A percentile compares a stretch with the other conserved stretches of the same genome.
Conservation (phyloP, 2,329 filamentous ascomycete species). For the Alternaria tenuissima region DNA sequence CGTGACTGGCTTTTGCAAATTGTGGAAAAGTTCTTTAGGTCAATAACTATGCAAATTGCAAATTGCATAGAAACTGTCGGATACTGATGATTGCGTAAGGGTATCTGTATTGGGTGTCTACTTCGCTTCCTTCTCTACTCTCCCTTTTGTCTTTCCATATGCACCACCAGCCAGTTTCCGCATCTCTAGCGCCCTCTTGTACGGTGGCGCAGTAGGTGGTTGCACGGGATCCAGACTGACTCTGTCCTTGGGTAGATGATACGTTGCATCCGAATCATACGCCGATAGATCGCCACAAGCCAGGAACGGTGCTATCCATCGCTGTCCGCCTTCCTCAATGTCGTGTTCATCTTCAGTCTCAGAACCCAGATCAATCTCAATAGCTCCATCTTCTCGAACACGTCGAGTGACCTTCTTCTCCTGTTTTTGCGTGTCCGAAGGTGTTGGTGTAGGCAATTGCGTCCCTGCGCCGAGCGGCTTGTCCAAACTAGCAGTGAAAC, state of each 20-base stretch:
- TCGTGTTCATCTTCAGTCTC: slow-evolving; percentile 52
- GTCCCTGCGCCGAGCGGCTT: slow-evolving; percentile 74
- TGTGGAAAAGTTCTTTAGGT: not conserved
- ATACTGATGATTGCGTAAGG: not conserved
- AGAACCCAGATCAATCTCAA: slow-evolving; percentile 58
- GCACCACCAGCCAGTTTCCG: slow-evolving; percentile 77
- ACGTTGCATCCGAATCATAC: slow-evolving; percentile 95
- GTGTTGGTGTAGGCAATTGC: slow-evolving; percentile 55
- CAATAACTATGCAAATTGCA: not conserved
- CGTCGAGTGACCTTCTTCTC: slow-evolving; percentile 35
- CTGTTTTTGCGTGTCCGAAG: slow-evolving; percentile 2
- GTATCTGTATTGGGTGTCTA: not conserved
- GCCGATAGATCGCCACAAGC: slow-evolving; percentile 96
- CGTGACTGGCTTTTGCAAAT: not conserved
- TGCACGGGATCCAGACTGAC: slow-evolving; percentile 91
- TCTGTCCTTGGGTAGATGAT: slow-evolving; percentile 84
- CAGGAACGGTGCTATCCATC: slow-evolving; percentile 95
- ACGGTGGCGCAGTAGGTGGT: slow-evolving; percentile 93
- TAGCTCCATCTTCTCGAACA: slow-evolving; percentile 57
- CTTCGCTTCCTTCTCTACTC: slow-evolving; percentile 3
- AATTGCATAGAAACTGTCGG: not conserved
- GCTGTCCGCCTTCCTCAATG: slow-evolving; percentile 56
- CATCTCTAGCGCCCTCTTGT: slow-evolving; percentile 88
- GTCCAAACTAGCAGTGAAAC: slow-evolving; percentile 78
- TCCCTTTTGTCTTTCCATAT: slow-evolving; percentile 73